Evolutionary conservation across 768 basidiomycete genomes (phyloP), one percentile per base, ranked within the genome.

Genomic region (Trametes gibbosa): DNA sequence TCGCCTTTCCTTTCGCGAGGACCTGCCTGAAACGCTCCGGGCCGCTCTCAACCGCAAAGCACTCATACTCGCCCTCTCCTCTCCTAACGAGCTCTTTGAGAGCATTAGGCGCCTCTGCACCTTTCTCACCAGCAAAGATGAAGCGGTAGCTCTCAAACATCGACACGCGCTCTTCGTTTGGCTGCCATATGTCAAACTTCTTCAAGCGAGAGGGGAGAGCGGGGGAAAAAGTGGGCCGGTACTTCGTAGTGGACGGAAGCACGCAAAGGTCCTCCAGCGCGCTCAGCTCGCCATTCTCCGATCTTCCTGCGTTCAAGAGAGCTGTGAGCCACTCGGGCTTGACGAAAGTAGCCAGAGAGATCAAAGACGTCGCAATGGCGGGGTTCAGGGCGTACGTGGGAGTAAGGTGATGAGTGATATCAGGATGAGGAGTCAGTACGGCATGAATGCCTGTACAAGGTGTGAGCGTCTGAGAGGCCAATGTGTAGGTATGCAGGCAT

Each of bases 241-340:
- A 87, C 68, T 84, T 85, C 63, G 74, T 75, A 43, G 80, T 72
- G 1, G 66, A 63, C 0, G 89, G 87, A 1, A 86, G 75, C 7
- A 49, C 50, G 43, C 84, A 89, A 0, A 70, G 65, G 19, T 78
- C 69, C 66, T 89, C 86, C 8, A 89, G 72, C 2, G 67, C 60
- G 14, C 72, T 69, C 41, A 52, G 50, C 37, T 56, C 60, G 2
- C 54, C 60, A 3, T 24, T 3, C 4, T 74, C 69, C 12, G 75
- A 64, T 17, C 64, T 70, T 8, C 84, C 84, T 0, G 84, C 73
- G 2, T 79, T 77, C 29, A 90, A 59, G 29, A 89, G 66, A 55
- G 90, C 84, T 7, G 72, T 69, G 24, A 91, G 71, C 90, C 90
- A 92, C 47, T 86, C 84, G 0, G 79, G 76, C 57, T 77, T 89